phyloP scores from a whole-genome alignment of 1,139 yeast genomes.

The Tardiomyces blankii region DNA sequence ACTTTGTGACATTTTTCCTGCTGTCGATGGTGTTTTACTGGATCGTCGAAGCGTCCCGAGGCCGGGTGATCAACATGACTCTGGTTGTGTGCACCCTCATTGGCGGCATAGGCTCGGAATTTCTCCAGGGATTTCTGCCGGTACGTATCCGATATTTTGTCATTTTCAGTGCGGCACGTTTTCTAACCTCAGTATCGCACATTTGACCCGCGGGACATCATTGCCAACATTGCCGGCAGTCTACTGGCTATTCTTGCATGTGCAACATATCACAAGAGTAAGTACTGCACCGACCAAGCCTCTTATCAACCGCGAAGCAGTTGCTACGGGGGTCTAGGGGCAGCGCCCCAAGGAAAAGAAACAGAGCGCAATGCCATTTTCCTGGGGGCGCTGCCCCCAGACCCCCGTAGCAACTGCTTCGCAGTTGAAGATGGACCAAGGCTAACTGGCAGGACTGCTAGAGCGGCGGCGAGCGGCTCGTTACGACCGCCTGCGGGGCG shows the following conservation, averaged over 20 bases:
- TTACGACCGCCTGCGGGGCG: constrained; percentile 18
- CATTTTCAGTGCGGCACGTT: neutral
- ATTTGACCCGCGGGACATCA: constrained; percentile 28
- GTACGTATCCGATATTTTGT: constrained; percentile 8
- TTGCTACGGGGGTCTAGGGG: too few species aligned
- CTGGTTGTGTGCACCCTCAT: constrained; percentile 34
- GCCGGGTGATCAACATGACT: constrained; percentile 34
- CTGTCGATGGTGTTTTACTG: constrained; percentile 46
- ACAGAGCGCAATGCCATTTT: too few species aligned
- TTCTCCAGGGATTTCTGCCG: constrained; percentile 31
- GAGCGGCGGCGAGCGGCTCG: constrained; percentile 23
- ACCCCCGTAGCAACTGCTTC: too few species aligned
- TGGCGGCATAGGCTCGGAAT: constrained; percentile 43
- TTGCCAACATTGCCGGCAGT: constrained; percentile 28
- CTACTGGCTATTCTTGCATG: constrained; percentile 21
- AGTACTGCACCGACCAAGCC: neutral
- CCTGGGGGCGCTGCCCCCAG: too few species aligned
- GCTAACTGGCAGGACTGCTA: constrained; percentile 6
- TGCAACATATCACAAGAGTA: constrained; percentile 28
- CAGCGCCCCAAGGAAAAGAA: too few species aligned
- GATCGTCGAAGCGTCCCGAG: constrained; percentile 35
- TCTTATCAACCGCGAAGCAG: too few species aligned
- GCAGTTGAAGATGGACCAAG: too few species aligned
- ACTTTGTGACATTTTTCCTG: constrained; percentile 38
- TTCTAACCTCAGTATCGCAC: constrained; percentile 15